Evolutionary conservation across 371 early-diverging fungal species (phyloP).

Genomic region (Rhizomucor miehei): DNA sequence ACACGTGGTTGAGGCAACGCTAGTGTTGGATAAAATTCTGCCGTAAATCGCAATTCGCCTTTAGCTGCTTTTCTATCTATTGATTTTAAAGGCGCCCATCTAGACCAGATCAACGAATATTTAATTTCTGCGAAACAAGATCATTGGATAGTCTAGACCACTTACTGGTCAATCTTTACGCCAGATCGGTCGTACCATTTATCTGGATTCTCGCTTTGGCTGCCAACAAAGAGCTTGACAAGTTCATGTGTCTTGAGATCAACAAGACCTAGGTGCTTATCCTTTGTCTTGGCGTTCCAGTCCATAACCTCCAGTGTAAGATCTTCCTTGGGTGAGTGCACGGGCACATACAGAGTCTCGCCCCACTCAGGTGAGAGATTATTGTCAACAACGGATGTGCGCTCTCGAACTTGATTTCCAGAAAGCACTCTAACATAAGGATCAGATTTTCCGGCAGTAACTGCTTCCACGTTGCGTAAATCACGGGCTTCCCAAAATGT

Average conservation of each 20-base stretch:
- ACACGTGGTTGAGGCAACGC: constrained; percentile 36
- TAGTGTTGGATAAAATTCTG: constrained; percentile 64
- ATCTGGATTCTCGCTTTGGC: constrained; percentile 20
- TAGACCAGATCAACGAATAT: constrained; percentile 6
- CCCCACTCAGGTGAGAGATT: constrained; percentile 87
- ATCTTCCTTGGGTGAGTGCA: constrained; percentile 63
- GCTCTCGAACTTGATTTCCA: constrained; percentile 58
- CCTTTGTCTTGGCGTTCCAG: constrained; percentile 59
- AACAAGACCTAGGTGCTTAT: constrained; percentile 66
- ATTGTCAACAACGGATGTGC: constrained; percentile 67
- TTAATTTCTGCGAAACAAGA: not conserved
- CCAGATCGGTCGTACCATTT: constrained; percentile 26
- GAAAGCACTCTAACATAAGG: constrained; percentile 75
- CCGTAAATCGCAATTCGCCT: constrained; percentile 60
- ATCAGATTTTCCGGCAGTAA: constrained; percentile 67
- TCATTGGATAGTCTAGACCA: not conserved
- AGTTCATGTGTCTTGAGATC: constrained; percentile 41
- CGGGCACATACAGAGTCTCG: constrained; percentile 70
- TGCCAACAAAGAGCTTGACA: constrained; percentile 31
- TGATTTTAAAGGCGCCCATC: constrained; percentile 54
- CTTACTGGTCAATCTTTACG: constrained; percentile 30
- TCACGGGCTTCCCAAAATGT: constrained; percentile 70
- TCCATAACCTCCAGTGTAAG: constrained; percentile 77
- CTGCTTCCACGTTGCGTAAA: constrained; percentile 62
- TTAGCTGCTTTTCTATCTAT: constrained; percentile 47